Evolutionary conservation across 2,329 filamentous ascomycete genomes (phyloP), one percentile per base, ranked within the genome.

Genomic region (Eurotiales sp.): DNA sequence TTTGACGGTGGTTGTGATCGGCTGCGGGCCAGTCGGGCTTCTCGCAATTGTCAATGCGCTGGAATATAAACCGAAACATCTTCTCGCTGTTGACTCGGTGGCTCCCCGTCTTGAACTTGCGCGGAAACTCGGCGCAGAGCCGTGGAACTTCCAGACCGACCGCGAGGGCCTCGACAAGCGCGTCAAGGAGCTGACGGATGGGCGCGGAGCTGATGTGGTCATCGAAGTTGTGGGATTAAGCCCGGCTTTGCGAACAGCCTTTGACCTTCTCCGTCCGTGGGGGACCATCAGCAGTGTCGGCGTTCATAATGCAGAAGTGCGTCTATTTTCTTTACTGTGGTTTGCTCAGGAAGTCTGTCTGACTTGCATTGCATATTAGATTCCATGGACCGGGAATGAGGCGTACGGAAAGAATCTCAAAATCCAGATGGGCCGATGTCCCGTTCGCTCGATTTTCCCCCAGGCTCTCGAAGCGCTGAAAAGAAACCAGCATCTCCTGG

Each of bases 21-120:
- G 91, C 4, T 95, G 90, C 63, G 91, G 91, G 0, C 86, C 86
- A 0, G 86, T 96, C 3, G 91, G 90, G 1, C 78, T 96, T 11
- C 96, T 91, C 66, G 89, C 90, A 14, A 74, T 95, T 52, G 79
- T 91, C 55, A 86, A 88, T 53, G 86, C 87, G 5, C 75, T 86
- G n/a, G 83, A 89, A 61, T 85, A 84, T 67, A 81, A 83, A 58
- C 89, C 90, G 1, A 87, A 84, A 66, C 78, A 88, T 62, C 70
- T 95, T 2, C 83, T 95, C 55, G 89, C 88, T 5, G 81, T 95
- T 44, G 90, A 95, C 70, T 84, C 85, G 8, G 82, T 95, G 7
- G 82, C 86, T 2, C 84, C 83, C 54, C 79, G 91, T 51, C 77
- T 96, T 37, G 83, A 86, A 47, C 76, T 88, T 37, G 91, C 90